Conservation (phyloP, 164 flowering plant genomes). For the Macadamia tetraphylla region DNA sequence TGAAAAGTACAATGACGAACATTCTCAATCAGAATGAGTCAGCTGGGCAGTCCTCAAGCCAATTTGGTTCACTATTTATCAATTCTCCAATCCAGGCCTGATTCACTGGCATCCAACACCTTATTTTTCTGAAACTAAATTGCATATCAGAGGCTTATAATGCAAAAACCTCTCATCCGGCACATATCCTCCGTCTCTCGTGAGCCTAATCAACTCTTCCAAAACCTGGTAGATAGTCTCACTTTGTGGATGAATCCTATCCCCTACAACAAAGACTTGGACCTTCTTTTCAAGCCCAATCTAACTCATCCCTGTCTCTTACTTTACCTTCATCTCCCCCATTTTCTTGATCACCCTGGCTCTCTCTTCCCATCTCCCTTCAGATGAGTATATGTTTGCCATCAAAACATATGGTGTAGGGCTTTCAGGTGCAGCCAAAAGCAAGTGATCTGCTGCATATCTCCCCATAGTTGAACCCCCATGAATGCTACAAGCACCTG, state of each 20-base stretch:
- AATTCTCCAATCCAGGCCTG: too few species aligned
- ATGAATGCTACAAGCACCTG: constrained; percentile 74
- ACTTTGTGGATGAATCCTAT: constrained; percentile 50
- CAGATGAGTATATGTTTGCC: constrained; percentile 77
- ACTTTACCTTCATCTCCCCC: constrained; percentile 63
- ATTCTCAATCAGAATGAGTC: too few species aligned
- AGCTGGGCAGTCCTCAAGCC: too few species aligned
- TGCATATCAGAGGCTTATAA: neutral
- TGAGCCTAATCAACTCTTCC: constrained; percentile 31
- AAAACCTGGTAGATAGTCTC: constrained; percentile 41
- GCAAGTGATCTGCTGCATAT: constrained; percentile 62
- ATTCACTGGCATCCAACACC: too few species aligned
- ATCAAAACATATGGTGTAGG: constrained; percentile 47
- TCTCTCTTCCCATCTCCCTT: constrained; percentile 65
- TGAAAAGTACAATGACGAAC: too few species aligned
- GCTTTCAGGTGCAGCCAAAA: constrained; percentile 39
- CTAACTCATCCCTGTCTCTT: constrained; percentile 82
- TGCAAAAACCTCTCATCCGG: constrained; percentile 40
- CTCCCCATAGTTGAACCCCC: constrained; percentile 60
- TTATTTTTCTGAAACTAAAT: neutral
- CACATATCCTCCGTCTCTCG: constrained; percentile 66
- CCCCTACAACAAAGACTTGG: constrained; percentile 70
- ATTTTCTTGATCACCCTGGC: constrained; percentile 57
- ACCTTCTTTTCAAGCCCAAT: constrained; percentile 67
- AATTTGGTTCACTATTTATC: too few species aligned